Evolutionary conservation across 306 rosid genomes (phyloP).

Genomic region (Prunus davidiana): DNA sequence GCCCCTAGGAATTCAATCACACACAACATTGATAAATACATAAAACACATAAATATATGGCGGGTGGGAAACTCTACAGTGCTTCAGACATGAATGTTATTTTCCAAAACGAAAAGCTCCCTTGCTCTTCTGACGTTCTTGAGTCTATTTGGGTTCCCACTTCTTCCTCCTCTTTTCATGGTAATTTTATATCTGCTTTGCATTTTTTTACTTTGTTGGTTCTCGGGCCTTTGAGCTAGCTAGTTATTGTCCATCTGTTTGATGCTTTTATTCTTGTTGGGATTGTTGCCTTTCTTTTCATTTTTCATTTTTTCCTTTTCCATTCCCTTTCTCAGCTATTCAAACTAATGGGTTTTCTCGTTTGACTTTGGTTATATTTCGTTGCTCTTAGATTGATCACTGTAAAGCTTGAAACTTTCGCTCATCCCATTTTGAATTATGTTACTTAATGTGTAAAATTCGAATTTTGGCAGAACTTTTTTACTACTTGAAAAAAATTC

Average conservation of each 20-base stretch:
- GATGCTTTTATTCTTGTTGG: background rate
- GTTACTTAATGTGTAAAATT: background rate
- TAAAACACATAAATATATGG: constrained; percentile 28
- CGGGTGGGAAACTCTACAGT: constrained; percentile 44
- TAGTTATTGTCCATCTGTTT: no score
- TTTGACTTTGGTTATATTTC: constrained; percentile 1
- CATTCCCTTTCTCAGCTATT: background rate
- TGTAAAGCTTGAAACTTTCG: background rate
- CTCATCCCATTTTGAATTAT: background rate
- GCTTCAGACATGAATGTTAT: constrained; percentile 46
- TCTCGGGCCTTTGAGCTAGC: no score
- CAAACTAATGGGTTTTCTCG: background rate
- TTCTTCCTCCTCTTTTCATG: constrained; percentile 56
- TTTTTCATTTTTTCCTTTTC: background rate
- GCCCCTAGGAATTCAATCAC: constrained; percentile 4
- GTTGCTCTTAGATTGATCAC: background rate
- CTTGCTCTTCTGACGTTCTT: constrained; percentile 53
- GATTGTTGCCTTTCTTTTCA: background rate
- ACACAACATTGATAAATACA: background rate
- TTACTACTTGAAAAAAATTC: background rate
- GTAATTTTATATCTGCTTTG: constrained; percentile 19
- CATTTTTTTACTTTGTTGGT: background rate
- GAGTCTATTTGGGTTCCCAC: constrained; percentile 62
- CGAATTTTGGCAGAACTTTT: background rate
- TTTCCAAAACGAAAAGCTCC: constrained; percentile 48